Base-by-base conservation (phyloP, 2,329 filamentous ascomycete genomes). In the Colletotrichum sansevieriae region DNA sequence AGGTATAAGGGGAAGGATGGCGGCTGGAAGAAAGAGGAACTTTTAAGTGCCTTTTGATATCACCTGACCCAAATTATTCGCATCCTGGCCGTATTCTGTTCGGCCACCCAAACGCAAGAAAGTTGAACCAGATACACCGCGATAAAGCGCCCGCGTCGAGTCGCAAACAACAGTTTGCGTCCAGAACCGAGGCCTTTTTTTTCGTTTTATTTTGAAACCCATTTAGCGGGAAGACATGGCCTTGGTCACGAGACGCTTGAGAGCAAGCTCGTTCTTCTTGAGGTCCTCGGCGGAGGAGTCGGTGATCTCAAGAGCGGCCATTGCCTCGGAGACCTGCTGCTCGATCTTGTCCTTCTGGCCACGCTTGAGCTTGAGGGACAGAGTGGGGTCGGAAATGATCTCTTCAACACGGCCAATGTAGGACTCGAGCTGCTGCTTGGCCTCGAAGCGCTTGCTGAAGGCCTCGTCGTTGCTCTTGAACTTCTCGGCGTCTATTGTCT, bases 301-400 rank as follows among this genome's bases (percentile, higher is more conserved):
- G 83, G 95, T 93, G 79, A 99, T 86, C 90, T 99, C 96, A 73
- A 99, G 92, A 85, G 97, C 92, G 73, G 90, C 93, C 96, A 99
- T 98, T 76, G 96, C 96, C 78, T 99, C 96, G 83, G 92, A 95
- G 76, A 99, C 93, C 75, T 94, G 93, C 80, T 92, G 91, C 90
- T 99, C 96, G 75, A 99, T 98, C 92, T 97, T 98, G 85, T 98
- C 95, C 92, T 97, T 97, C 89, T 97, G 95, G 82, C 94, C 94
- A 78, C 95, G 94, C 93, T 98, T 98, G 81, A 99, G 89, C 90
- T 97, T 98, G 80, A 98, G 89, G 73, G 94, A 96, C 85, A 97
- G 92, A 52, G 92, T 94, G 70, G 96, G 96, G 87, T 99, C 96
- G 52, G 94, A 97, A 82, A 98, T 90, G 78, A 99, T 97, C 88